These are phyloP conservation scores for Takashimella tepidaria DNA, from an alignment of 1,284 basidiomycete genomes.

Conservation along the genomic window DNA sequence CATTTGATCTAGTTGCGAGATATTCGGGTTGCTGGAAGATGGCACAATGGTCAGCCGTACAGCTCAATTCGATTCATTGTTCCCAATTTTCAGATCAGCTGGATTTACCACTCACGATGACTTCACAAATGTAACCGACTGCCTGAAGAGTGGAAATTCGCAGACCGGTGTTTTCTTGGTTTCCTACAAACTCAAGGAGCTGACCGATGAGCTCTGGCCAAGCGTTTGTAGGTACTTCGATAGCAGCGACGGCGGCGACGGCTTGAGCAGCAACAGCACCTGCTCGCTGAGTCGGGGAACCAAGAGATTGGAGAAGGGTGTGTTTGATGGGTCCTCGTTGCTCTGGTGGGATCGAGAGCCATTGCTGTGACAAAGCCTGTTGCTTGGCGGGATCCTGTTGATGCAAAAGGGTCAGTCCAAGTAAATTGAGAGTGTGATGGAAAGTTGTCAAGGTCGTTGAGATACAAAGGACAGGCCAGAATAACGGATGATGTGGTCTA, in stretches of 20 bases:
- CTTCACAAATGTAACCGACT: slow-evolving; percentile 95
- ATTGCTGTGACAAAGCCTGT: slow-evolving; percentile 68
- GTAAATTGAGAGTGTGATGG: too few species aligned
- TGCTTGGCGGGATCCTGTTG: slow-evolving; percentile 77
- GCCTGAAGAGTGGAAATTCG: slow-evolving; percentile 87
- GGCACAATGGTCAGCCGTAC: background rate
- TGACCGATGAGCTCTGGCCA: slow-evolving; percentile 89
- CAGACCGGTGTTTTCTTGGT: slow-evolving; percentile 68
- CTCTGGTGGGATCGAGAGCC: slow-evolving; percentile 68
- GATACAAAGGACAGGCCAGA: background rate
- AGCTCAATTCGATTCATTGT: too few species aligned
- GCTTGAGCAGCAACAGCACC: slow-evolving; percentile 88
- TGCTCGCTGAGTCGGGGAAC: slow-evolving; percentile 65
- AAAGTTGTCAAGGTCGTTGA: slow-evolving; percentile 16
- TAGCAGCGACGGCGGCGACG: slow-evolving; percentile 85
- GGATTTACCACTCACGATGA: slow-evolving; percentile 74
- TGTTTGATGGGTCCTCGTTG: slow-evolving; percentile 82
- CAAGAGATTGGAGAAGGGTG: slow-evolving; percentile 75
- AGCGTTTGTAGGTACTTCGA: slow-evolving; percentile 80
- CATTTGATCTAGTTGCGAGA: slow-evolving; percentile 82
- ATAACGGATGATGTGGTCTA: too few species aligned
- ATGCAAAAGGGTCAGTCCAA: too few species aligned
- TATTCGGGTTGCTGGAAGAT: slow-evolving; percentile 76
- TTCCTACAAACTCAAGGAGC: slow-evolving; percentile 80
- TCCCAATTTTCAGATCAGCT: too few species aligned